Evolutionary conservation across 371 early-diverging fungal species (phyloP).

Genomic region (Rhizomucor pusillus): DNA sequence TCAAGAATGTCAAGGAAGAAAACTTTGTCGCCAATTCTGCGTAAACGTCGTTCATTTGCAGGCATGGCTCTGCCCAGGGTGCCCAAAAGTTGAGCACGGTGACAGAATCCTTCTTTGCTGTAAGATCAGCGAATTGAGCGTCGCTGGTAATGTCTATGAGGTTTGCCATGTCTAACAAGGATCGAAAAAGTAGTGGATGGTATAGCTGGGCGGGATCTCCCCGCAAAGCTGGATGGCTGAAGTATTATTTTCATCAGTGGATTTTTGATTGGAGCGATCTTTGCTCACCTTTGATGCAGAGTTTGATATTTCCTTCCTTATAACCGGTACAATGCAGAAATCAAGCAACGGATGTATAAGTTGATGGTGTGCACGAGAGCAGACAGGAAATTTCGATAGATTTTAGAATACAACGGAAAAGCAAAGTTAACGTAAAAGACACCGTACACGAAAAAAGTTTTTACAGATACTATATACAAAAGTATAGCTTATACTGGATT

Average conservation of each 20-base stretch:
- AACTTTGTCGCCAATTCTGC: conserved; percentile 79
- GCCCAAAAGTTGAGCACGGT: conserved; percentile 87
- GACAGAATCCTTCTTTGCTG: conserved; percentile 33
- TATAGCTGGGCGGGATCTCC: not conserved
- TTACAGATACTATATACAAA: not conserved
- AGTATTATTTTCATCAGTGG: no score
- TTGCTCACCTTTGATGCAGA: no score
- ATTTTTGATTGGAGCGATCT: no score
- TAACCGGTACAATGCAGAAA: no score
- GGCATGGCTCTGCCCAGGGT: conserved; percentile 85
- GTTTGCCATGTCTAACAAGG: conserved; percentile 21
- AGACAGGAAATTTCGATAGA: no score
- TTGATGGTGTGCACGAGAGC: no score
- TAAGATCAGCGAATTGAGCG: conserved; percentile 29
- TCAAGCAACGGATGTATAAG: no score
- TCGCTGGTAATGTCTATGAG: conserved; percentile 44
- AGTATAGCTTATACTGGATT: not conserved
- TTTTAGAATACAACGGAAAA: no score
- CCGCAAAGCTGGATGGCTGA: no score
- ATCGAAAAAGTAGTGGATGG: not conserved
- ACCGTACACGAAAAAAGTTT: not conserved
- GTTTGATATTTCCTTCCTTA: no score
- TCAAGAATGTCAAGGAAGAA: conserved; percentile 71
- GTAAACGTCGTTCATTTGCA: conserved; percentile 90
- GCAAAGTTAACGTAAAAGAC: not conserved